Evolutionary conservation across 768 basidiomycete species (phyloP).

Genomic region (Agaricus bisporus): DNA sequence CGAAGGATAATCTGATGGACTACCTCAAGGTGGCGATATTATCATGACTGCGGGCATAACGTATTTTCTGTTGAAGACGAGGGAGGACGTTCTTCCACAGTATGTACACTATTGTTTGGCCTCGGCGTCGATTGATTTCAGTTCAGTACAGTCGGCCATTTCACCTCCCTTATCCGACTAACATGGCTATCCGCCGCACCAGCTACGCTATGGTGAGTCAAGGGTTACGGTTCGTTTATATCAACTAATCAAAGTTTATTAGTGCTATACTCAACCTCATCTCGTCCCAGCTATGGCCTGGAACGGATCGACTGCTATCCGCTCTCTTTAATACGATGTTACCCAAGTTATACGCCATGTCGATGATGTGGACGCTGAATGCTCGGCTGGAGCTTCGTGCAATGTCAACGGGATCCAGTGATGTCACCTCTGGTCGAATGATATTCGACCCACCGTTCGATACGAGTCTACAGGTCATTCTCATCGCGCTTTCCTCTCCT

Average conservation of each 20-base stretch:
- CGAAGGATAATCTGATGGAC: neutral
- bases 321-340: conserved; percentile 23
- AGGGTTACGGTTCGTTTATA: neutral
- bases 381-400: conserved; percentile 2
- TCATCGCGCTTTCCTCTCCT: too few species aligned
- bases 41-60: conserved; percentile 21
- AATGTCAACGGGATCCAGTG: neutral
- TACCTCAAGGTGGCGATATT: conserved; percentile 22
- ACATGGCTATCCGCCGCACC: conserved; percentile 28
- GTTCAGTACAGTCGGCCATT: conserved; percentile 21
- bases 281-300: conserved; percentile 24
- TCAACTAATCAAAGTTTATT: neutral
- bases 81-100: conserved; percentile 24
- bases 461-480: too few species aligned
- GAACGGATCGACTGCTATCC: conserved; percentile 19
- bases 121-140: neutral
- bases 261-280: conserved; percentile 30
- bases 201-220: conserved; percentile 25
- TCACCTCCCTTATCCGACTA: conserved; percentile 24
- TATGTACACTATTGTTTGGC: neutral
- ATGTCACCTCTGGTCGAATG: too few species aligned
- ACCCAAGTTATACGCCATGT: conserved; percentile 21
- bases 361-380: conserved; percentile 11
- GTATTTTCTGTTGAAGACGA: conserved; percentile 23
- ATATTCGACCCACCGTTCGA: too few species aligned